Base-by-base conservation (phyloP, 257 asterid species). In the Fraxinus anomala region DNA sequence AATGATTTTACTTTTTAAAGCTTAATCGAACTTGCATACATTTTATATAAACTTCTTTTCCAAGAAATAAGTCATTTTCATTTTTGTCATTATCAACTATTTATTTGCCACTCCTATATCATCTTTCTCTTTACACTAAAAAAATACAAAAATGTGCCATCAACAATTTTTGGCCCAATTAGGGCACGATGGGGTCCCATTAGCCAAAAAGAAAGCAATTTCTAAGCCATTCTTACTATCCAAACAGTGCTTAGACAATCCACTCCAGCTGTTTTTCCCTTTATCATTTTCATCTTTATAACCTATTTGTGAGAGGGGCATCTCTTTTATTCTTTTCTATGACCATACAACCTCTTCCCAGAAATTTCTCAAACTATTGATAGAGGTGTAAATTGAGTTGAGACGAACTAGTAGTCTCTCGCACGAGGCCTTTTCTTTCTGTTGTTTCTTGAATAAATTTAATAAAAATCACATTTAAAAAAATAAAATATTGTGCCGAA, bases 231-330 rank as follows among this genome's bases (percentile, higher is more conserved):
- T 77, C 2, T 73, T 36, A 37, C 23, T 70, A 54, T 70, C 44
- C 69, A 34, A 70, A 24, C 28, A 69, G 59, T 70, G 70, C 72
- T 16, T 71, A 36, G 81, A 77, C 81, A 70, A 54, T 11, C 72
- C 71, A 54, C 34, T 70, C 76, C 81, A 77, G 72, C 75, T 77
- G 76, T 21, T 44, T 13, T 13, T 1, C 59, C 54, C 1, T 44
- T 69, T 39, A 23, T 5, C 3, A 6, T 39, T 37, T 28, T 73
- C 54, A 0, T 23, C 16, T 61, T 61, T 61, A 19, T 10, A 21
- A 63, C 26, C 33, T 3, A 26, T 63, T 23, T 24, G 34, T 63
- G 69, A 10, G 26, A 24, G 69, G 28, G 63, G 33, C 76, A 30
- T 70, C 61, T 26, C 17, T 16, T 36, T 70, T 69, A 44, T 34